A percentile compares a stretch with the other conserved stretches of the same genome.
Conservation (phyloP, 495 filamentous ascomycete genomes). For the Cenococcum geophilum region DNA sequence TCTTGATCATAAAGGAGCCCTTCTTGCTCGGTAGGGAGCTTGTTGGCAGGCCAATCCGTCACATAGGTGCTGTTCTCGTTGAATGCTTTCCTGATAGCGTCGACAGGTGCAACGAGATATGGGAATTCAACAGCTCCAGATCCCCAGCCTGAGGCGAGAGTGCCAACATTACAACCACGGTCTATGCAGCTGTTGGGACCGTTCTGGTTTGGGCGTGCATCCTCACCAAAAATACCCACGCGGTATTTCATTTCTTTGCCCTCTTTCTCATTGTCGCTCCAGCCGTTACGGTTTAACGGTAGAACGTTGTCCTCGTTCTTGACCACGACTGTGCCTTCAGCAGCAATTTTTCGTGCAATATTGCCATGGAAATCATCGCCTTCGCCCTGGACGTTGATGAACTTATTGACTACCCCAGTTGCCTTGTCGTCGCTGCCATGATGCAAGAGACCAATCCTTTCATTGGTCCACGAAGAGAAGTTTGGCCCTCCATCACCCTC, state of each 20-base stretch:
- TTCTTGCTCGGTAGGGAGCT: conserved; percentile 42
- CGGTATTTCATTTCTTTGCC: conserved; percentile 44
- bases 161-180: conserved; percentile 75
- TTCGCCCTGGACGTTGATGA: conserved; percentile 59
- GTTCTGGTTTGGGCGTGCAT: conserved; percentile 57
- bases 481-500: conserved; percentile 69
- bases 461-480: conserved; percentile 84
- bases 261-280: conserved; percentile 36
- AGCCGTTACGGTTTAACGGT: conserved; percentile 54
- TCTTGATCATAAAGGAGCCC: conserved; percentile 50
- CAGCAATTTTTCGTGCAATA: conserved; percentile 66
- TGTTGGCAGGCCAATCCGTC: conserved; percentile 56
- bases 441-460: conserved; percentile 58
- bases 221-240: conserved; percentile 80
- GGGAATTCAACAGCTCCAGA: conserved; percentile 84
- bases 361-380: conserved; percentile 59
- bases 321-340: conserved; percentile 78
- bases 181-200: conserved; percentile 75
- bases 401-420: conserved; percentile 67
- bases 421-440: conserved; percentile 55
- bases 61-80: conserved; percentile 53
- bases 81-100: conserved; percentile 59
- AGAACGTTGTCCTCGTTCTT: conserved; percentile 65
- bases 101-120: conserved; percentile 65
- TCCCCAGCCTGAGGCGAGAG: conserved; percentile 82